These are phyloP conservation scores for Dendrobium huoshanense DNA, from an alignment of 106 monocot genomes.

Conservation along the genomic window DNA sequence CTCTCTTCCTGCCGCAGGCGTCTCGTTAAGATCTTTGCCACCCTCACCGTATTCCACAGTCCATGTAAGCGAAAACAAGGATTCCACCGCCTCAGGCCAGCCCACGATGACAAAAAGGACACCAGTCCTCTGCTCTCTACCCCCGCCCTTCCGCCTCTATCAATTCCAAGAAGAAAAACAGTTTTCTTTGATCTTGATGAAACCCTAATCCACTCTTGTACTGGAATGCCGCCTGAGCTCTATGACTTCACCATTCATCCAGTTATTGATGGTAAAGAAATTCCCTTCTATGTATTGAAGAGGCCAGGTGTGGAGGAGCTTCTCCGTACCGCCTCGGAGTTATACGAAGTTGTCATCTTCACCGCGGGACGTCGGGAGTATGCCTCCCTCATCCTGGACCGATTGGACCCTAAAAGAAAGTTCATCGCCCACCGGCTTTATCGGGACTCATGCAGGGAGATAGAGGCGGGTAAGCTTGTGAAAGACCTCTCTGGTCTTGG, in stretches of 20 bases:
- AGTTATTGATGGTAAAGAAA: slow-evolving; percentile 35
- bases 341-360: slow-evolving; percentile 76
- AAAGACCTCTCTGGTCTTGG: slow-evolving; percentile 64
- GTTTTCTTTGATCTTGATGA: slow-evolving; percentile 90
- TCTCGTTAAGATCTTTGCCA: slow-evolving; percentile 50
- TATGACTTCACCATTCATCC: slow-evolving; percentile 82
- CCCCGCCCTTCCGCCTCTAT: slow-evolving; percentile 11
- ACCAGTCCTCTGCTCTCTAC: neutral
- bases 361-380: slow-evolving; percentile 83
- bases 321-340: slow-evolving; percentile 28
- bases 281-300: slow-evolving; percentile 77
- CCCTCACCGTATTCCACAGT: slow-evolving; percentile 24
- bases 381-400: slow-evolving; percentile 82
- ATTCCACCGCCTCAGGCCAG: slow-evolving; percentile 41
- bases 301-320: slow-evolving; percentile 72
- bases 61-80: slow-evolving; percentile 26
- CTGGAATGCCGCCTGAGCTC: slow-evolving; percentile 31
- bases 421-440: slow-evolving; percentile 72
- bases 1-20: slow-evolving; percentile 67
- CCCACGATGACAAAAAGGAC: neutral
- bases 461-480: slow-evolving; percentile 50
- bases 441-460: slow-evolving; percentile 60
- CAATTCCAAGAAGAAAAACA: slow-evolving; percentile 32
- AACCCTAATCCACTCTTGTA: slow-evolving; percentile 71
- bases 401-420: slow-evolving; percentile 43